A percentile compares a stretch with the other conserved stretches of the same genome.
These are phyloP conservation scores for Dentipellis fragilis DNA, from an alignment of 768 basidiomycete genomes.

Conservation along the genomic window DNA sequence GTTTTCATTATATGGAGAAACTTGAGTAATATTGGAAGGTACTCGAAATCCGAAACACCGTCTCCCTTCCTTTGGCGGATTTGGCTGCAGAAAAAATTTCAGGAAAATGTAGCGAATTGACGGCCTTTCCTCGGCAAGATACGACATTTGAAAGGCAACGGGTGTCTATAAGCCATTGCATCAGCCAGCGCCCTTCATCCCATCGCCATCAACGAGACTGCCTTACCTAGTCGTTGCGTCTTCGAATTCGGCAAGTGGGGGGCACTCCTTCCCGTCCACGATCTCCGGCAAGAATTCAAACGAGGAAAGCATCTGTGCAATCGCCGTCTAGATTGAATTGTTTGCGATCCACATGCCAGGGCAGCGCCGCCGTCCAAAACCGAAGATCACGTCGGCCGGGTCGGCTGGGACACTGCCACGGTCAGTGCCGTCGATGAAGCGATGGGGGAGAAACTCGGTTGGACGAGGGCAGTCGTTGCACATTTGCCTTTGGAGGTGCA, in stretches of 20 bases:
- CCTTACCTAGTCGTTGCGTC: too few species aligned
- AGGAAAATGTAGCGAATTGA: too few species aligned
- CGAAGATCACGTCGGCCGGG: conserved; percentile 35
- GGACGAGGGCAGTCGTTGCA: conserved; percentile 39
- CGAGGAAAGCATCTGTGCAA: conserved; percentile 46
- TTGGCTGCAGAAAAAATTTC: too few species aligned
- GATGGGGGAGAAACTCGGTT: conserved; percentile 41
- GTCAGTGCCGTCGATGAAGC: conserved; percentile 26
- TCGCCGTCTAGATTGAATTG: conserved; percentile 48
- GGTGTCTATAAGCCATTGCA: too few species aligned
- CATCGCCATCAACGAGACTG: too few species aligned
- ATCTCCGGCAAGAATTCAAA: conserved; percentile 40
- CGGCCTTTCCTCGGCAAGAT: too few species aligned
- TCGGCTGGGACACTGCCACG: conserved; percentile 23
- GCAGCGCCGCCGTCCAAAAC: conserved; percentile 42
- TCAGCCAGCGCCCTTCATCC: too few species aligned
- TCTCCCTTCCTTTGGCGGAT: too few species aligned
- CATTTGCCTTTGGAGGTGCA: conserved; percentile 24
- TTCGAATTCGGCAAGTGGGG: not conserved
- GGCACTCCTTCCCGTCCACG: conserved; percentile 17
- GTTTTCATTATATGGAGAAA: too few species aligned
- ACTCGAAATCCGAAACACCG: too few species aligned
- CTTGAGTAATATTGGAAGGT: too few species aligned
- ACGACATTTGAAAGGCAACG: too few species aligned
- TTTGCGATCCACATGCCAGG: conserved; percentile 58